Conservation (phyloP, 768 basidiomycete species). For the Cytidiella melzeri region DNA sequence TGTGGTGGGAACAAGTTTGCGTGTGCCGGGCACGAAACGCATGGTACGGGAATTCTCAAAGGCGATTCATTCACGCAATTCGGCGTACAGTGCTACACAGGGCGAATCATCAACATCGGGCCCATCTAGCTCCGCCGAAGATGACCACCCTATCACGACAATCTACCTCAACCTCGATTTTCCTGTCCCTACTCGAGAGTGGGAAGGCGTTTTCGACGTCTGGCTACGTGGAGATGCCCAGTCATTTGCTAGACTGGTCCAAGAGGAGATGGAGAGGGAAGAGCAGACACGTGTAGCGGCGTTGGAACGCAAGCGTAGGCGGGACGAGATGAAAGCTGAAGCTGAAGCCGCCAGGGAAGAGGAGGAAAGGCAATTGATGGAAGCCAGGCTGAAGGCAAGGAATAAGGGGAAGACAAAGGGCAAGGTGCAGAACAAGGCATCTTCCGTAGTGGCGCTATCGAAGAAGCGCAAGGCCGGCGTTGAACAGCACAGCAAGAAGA, state of each 20-base stretch:
- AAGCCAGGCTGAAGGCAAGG: conserved; percentile 7
- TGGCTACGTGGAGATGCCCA: conserved; percentile 91
- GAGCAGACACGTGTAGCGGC: conserved; percentile 46
- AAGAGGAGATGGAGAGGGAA: conserved; percentile 53
- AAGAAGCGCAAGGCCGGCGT: no score
- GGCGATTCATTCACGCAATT: conserved; percentile 53
- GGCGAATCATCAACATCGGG: conserved; percentile 34
- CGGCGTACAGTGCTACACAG: conserved; percentile 22
- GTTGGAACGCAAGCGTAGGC: conserved; percentile 49
- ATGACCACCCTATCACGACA: conserved; percentile 52
- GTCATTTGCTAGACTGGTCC: conserved; percentile 57
- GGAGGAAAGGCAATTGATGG: conserved; percentile 3
- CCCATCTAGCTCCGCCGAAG: conserved; percentile 42
- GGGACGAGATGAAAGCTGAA: conserved; percentile 39
- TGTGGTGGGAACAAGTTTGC: conserved; percentile 86
- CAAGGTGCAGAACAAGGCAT: background rate
- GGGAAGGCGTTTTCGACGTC: conserved; percentile 86
- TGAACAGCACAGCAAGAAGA: no score
- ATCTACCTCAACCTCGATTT: conserved; percentile 86
- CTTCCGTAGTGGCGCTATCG: background rate
- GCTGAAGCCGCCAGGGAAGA: conserved; percentile 13
- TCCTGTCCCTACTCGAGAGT: conserved; percentile 77
- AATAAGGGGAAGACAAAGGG: conserved; percentile 8
- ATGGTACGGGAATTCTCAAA: conserved; percentile 87
- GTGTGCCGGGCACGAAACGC: conserved; percentile 86